phyloP scores from a whole-genome alignment of 1,284 basidiomycete species.

The Phylloporus sp. region DNA sequence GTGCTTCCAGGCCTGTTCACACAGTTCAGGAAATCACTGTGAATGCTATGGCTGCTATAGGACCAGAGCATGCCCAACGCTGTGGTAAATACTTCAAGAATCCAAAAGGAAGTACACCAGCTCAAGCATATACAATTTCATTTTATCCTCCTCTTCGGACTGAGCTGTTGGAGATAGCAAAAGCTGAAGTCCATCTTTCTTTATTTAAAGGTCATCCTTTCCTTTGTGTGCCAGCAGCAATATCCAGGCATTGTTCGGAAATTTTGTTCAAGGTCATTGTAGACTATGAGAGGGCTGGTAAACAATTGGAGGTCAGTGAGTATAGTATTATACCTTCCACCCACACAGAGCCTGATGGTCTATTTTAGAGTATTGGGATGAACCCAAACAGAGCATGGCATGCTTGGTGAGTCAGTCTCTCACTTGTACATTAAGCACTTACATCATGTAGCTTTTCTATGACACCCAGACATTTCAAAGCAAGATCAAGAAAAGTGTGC shows the following conservation, averaged over 20 bases:
- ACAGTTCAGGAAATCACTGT: no score
- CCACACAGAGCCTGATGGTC: no score
- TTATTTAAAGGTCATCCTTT: background rate
- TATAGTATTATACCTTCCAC: background rate
- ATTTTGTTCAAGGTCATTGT: background rate
- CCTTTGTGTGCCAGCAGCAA: background rate
- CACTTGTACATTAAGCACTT: background rate
- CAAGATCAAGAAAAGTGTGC: background rate
- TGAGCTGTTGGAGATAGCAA: background rate
- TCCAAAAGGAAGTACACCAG: background rate
- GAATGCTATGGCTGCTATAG: no score
- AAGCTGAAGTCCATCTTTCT: background rate
- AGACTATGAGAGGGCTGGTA: background rate
- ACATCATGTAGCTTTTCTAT: background rate
- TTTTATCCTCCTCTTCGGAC: background rate
- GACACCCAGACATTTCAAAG: background rate
- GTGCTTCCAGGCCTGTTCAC: no score
- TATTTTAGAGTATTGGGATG: background rate
- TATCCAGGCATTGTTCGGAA: background rate
- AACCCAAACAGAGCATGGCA: background rate
- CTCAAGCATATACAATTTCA: background rate
- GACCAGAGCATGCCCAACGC: no score
- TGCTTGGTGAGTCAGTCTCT: background rate
- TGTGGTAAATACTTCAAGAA: slow-evolving; percentile 1
- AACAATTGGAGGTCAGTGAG: background rate